Conservation (phyloP, 371 early-diverging fungal genomes). For the Phascolomyces articulosus region DNA sequence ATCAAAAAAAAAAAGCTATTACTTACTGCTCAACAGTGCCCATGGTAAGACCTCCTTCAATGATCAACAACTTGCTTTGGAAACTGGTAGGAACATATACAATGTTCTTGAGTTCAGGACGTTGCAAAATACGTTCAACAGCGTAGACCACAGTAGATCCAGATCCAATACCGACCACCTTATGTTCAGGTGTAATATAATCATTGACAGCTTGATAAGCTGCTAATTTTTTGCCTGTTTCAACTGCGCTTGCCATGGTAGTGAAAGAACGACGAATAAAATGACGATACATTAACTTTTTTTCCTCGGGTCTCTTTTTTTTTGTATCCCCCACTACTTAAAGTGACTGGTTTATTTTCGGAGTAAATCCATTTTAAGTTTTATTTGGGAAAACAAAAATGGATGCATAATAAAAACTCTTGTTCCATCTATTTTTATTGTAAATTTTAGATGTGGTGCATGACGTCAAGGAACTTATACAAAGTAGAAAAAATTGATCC, state of each 20-base stretch:
- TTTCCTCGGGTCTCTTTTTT: not conserved
- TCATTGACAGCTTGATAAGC: slow-evolving; percentile 83
- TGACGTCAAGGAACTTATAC: not conserved
- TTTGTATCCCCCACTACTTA: not conserved
- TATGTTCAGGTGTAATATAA: slow-evolving; percentile 59
- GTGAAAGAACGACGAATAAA: slow-evolving; percentile 7
- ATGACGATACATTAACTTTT: not conserved
- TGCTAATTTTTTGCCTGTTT: slow-evolving; percentile 72
- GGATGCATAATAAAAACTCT: not conserved
- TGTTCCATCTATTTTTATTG: not conserved
- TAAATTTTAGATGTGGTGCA: no score
- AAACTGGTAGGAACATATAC: slow-evolving; percentile 92
- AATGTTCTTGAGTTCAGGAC: slow-evolving; percentile 52
- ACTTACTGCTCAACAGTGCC: slow-evolving; percentile 69
- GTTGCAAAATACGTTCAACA: slow-evolving; percentile 72
- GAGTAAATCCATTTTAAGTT: no score
- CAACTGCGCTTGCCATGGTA: slow-evolving; percentile 17
- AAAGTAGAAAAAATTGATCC: not conserved
- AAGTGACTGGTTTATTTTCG: not conserved
- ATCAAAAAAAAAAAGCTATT: no score
- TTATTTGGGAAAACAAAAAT: no score
- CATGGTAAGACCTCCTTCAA: slow-evolving; percentile 62
- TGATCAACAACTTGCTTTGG: slow-evolving; percentile 80
- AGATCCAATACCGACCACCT: slow-evolving; percentile 86
- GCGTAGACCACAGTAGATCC: slow-evolving; percentile 90